A percentile compares a stretch with the other conserved stretches of the same genome.
These are phyloP conservation scores for Pythium folliculosum DNA, from an alignment of 352 stramenopile species.

Conservation along the genomic window DNA sequence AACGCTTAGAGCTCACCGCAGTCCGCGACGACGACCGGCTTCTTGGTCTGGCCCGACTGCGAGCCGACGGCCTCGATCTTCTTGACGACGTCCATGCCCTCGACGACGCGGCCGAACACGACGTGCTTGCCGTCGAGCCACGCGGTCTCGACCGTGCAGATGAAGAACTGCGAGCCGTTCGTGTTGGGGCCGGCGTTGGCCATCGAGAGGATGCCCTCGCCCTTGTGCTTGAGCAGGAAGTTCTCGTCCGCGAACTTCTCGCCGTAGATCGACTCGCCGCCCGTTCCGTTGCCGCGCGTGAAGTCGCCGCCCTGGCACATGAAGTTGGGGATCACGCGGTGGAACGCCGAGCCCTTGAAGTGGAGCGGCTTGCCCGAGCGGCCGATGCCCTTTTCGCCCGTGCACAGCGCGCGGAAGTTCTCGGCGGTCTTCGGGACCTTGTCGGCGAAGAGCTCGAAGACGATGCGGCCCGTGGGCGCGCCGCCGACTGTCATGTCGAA, in stretches of 20 bases:
- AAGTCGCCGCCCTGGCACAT: slow-evolving; percentile 91
- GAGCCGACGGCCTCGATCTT: slow-evolving; percentile 95
- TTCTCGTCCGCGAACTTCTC: slow-evolving; percentile 81
- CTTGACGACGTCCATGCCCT: slow-evolving; percentile 98
- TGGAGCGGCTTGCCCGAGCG: slow-evolving; percentile 94
- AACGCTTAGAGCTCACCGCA: slow-evolving; percentile 91
- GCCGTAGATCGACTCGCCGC: slow-evolving; percentile 78
- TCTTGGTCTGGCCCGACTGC: slow-evolving; percentile 89
- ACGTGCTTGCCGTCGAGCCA: slow-evolving; percentile 93
- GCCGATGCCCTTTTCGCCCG: slow-evolving; percentile 78
- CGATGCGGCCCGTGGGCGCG: slow-evolving; percentile 89
- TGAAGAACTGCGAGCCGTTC: slow-evolving; percentile 99
- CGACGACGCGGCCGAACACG: slow-evolving; percentile 95
- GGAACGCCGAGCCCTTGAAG: slow-evolving; percentile 96
- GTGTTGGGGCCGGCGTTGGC: slow-evolving; percentile 86
- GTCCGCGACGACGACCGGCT: slow-evolving; percentile 93
- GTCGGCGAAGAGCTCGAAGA: slow-evolving; percentile 84
- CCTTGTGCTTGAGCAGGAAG: slow-evolving; percentile 89
- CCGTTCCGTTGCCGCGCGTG: slow-evolving; percentile 73
- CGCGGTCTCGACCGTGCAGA: slow-evolving; percentile 91
- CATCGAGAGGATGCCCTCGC: slow-evolving; percentile 77
- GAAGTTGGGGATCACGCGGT: slow-evolving; percentile 96
- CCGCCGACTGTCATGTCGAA: slow-evolving; percentile 98
- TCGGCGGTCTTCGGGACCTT: slow-evolving; percentile 85
- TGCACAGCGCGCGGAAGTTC: slow-evolving; percentile 71